Conservation (phyloP, 108 stramenopile genomes). For the Licmophora abbreviata region DNA sequence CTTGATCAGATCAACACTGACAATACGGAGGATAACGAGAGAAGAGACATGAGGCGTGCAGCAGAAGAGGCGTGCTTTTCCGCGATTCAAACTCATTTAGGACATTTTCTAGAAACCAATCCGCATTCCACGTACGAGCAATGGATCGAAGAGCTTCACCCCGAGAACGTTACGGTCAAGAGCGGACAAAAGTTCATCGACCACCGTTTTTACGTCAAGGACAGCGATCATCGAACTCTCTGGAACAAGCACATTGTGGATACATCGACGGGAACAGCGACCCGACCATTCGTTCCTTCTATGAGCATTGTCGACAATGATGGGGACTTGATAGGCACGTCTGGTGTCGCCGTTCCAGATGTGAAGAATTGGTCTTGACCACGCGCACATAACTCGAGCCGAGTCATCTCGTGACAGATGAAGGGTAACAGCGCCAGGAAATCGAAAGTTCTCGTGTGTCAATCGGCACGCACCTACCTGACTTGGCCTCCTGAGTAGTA, state of each 20-base stretch:
- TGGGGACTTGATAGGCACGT: too few species aligned
- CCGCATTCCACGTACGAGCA: constrained; percentile 59
- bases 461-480: too few species aligned
- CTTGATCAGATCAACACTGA: constrained; percentile 48
- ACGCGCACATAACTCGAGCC: too few species aligned
- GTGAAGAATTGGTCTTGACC: too few species aligned
- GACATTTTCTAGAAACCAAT: constrained; percentile 8
- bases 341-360: too few species aligned
- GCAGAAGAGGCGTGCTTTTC: constrained; percentile 39
- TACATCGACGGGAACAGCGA: too few species aligned
- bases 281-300: too few species aligned
- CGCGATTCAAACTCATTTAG: constrained; percentile 33
- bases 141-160: constrained; percentile 70
- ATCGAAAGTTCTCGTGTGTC: too few species aligned
- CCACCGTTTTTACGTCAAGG: constrained; percentile 66
- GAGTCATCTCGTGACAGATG: too few species aligned
- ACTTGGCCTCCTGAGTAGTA: too few species aligned
- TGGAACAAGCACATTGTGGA: constrained; percentile 55
- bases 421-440: too few species aligned
- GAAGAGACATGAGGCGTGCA: constrained; percentile 37
- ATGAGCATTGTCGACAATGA: too few species aligned
- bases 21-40: constrained; percentile 47
- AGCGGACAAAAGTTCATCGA: constrained; percentile 23
- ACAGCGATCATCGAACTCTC: constrained; percentile 56
- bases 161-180: constrained; percentile 40